Base-by-base conservation (phyloP, 2,329 filamentous ascomycete genomes). In the Penicillium aurantiogriseum region DNA sequence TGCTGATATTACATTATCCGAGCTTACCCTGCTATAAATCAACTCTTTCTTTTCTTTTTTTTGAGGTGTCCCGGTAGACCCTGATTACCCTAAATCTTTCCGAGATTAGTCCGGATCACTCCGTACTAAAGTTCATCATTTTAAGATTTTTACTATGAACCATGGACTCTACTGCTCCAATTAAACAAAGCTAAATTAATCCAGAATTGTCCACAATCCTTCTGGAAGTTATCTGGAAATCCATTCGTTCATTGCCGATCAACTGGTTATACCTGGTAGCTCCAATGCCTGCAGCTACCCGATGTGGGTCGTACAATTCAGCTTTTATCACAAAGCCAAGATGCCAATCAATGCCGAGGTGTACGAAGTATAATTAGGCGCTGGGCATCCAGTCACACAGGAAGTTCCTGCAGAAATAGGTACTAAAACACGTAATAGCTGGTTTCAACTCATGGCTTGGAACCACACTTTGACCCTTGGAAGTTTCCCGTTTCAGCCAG, bases 321-420 rank as follows among this genome's bases (percentile, higher is more conserved):
- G 52, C n/a, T 29, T 19, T 31, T n/a, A 51, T 42, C 25, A 11
- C 8, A 55, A 21, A 49, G 31, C 21, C 45, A 47, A 35, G 45
- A 8, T 45, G 25, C 43, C 25, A 35, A 27, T 8, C 27, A 42
- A 79, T 83, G 79, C 83, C 82, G 23, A 71, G 67, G 6, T 69
- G 27, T 39, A 8, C 4, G 7, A 46, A 46, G 43, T 46, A 15
- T 46, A 33, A 33, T 9, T 5, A 19, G 27, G 15, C 11, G 17
- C 17, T 45, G 27, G 44, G 13, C 17, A 29, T 44, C 17, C 8
- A 29, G 42, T 17, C 8, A 23, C 19, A 46, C 11, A 13, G 17
- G 6, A 21, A 13, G 19, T 10, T 23, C 19, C 31, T 35, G 19
- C 44, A 46, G 4, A 46, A 35, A 35, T 47, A 8, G 29, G 29